Evolutionary conservation across 805 yeast genomes (phyloP).

Genomic region (Cyberlindnera misumaiensis): DNA sequence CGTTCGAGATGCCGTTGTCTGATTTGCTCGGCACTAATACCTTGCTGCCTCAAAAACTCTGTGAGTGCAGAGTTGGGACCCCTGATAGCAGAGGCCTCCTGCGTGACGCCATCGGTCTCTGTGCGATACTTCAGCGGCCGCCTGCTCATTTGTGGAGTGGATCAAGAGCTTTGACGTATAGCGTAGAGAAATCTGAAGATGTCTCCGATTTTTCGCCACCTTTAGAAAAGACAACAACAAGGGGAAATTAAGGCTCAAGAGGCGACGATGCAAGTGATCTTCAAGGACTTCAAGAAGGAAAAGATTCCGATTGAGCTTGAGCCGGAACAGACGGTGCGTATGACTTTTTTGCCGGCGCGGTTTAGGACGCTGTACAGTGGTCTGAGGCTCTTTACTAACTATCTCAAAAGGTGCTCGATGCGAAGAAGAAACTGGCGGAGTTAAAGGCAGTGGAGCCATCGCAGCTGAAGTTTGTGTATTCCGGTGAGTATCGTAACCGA

Average conservation of each 20-base stretch:
- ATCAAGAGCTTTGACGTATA: background rate
- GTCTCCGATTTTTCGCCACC: background rate
- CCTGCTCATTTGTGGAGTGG: conserved; percentile 19
- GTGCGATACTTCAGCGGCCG: conserved; percentile 22
- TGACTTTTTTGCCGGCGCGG: background rate
- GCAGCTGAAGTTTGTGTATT: conserved; percentile 84
- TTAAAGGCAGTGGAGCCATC: conserved; percentile 61
- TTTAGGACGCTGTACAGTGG: background rate
- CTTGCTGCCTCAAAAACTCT: conserved; percentile 81
- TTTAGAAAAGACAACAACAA: background rate
- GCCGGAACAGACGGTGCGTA: conserved; percentile 54
- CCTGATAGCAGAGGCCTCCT: conserved; percentile 27
- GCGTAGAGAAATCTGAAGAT: background rate
- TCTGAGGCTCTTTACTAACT: background rate
- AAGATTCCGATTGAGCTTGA: conserved; percentile 77
- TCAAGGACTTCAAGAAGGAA: conserved; percentile 92
- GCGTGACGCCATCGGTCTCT: conserved; percentile 7
- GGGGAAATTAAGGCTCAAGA: too few relatives aligned
- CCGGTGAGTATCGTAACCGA: conserved; percentile 38
- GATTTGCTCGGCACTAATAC: conserved; percentile 78
- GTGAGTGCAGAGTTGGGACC: conserved; percentile 84
- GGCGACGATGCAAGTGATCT: conserved; percentile 59
- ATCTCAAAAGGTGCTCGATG: conserved; percentile 41
- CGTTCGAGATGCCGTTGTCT: conserved; percentile 39
- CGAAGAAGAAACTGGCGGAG: conserved; percentile 66